These are phyloP conservation scores for Pseudocercospora fuligena DNA, from an alignment of 2,329 filamentous ascomycete species.

Conservation along the genomic window DNA sequence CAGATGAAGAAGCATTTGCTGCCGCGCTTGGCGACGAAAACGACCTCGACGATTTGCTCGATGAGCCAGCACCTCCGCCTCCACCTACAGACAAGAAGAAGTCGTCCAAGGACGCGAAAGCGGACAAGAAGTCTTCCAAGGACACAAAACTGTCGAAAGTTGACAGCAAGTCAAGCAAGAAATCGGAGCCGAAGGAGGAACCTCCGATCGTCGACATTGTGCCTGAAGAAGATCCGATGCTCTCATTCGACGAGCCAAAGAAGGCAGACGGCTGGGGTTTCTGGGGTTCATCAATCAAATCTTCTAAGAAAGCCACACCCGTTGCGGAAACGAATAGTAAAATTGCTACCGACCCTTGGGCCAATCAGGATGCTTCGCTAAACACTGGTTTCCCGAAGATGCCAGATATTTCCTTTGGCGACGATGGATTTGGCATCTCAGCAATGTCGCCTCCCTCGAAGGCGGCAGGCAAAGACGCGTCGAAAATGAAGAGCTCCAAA, in stretches of 20 bases:
- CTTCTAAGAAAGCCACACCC: slow-evolving; percentile 47
- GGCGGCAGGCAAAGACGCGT: slow-evolving; percentile 46
- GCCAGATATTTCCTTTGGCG: slow-evolving; percentile 50
- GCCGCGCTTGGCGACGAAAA: slow-evolving; percentile 43
- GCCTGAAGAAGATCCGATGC: slow-evolving; percentile 23
- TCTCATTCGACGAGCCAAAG: slow-evolving; percentile 28
- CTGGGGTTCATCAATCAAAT: slow-evolving; percentile 53
- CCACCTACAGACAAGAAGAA: slow-evolving; percentile 32
- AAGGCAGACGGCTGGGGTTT: slow-evolving; percentile 47
- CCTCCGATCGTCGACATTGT: slow-evolving; percentile 29
- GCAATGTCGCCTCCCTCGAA: slow-evolving; percentile 47
- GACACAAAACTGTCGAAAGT: slow-evolving; percentile 32
- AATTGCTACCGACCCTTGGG: slow-evolving; percentile 48
- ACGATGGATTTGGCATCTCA: slow-evolving; percentile 42
- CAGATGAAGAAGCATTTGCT: slow-evolving; percentile 43
- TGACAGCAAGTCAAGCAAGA: slow-evolving; percentile 39
- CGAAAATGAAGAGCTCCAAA: slow-evolving; percentile 50
- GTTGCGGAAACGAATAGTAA: slow-evolving; percentile 43
- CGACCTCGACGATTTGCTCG: slow-evolving; percentile 40
- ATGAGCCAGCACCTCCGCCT: slow-evolving; percentile 28
- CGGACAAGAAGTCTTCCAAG: slow-evolving; percentile 34
- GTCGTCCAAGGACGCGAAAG: slow-evolving; percentile 30
- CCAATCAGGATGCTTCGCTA: slow-evolving; percentile 50
- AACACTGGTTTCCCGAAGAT: slow-evolving; percentile 44
- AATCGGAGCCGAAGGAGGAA: slow-evolving; percentile 43